Evolutionary conservation across 768 basidiomycete species (phyloP), one percentile per base, ranked within the genome.

Genomic region (Boletus huronensis): DNA sequence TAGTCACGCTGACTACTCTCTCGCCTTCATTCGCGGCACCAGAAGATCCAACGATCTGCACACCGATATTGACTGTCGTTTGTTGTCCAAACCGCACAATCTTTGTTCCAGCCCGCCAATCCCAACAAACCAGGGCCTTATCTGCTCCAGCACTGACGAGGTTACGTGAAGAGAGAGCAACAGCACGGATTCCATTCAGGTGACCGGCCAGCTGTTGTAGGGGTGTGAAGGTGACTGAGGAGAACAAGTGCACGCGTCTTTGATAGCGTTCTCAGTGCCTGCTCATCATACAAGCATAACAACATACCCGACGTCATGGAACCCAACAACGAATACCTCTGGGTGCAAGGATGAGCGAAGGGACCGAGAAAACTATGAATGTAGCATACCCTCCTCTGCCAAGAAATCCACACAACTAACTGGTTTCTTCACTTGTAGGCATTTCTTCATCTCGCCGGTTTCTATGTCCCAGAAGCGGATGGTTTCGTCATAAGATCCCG

Each of bases 311-410:
- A 94, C 87, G 63, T 95, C 93, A 57, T 94, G 91, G 72, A 93
- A 94, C 0, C 93, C 93, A 32, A 92, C 90, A 14, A 92, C 93
- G 53, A 95, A 90, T 4, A 94, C 89, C 80, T 91, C 87, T 90
- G 55, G 16, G 32, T 10, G 38, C 25, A 40, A 47, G 3, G 29
- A 38, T 71, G 16, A 61, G 49, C n/a, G 9, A 32, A 16, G 3
- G 17, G 54, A 43, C 25, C 17, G 2, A 46, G 25, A 38, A 21
- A 21, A 19, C 3, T 8, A 29, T 3, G 41, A 28, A 9, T 31
- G 13, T n/a, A 25, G 69, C 52, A 0, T 38, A 86, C 88, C 87
- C 72, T 92, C 89, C 50, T 91, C 87, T 1, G 83, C 81, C 58
- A 90, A 72, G 69, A 89, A 94, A 65, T 94, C 91, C 39, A 95